A percentile compares a stretch with the other conserved stretches of the same genome.
phyloP scores from a whole-genome alignment of 495 filamentous ascomycete species.

The Mycothermus thermophilus region DNA sequence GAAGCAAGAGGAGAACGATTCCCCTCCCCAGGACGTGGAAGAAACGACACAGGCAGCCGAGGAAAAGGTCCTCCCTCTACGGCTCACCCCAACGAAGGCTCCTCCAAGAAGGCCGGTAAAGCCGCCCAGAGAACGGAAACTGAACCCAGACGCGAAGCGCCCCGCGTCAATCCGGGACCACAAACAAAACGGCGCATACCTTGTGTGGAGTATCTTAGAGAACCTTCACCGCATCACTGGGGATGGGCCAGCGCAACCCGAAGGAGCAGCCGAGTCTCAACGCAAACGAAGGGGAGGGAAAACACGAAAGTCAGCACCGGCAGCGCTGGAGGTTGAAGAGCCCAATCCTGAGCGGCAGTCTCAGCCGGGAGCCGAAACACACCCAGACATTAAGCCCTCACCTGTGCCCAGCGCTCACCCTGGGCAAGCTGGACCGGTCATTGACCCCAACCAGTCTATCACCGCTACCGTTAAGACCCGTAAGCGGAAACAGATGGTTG shows the following conservation, averaged over 20 bases:
- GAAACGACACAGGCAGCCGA: no score
- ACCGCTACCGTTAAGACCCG: conserved; percentile 26
- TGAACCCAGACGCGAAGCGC: conserved; percentile 21
- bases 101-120: neutral
- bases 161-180: conserved; percentile 23
- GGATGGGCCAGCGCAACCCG: neutral
- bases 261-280: no score
- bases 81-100: no score
- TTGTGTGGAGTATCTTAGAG: conserved; percentile 18
- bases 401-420: no score
- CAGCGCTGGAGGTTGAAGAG: conserved; percentile 3
- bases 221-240: conserved; percentile 15
- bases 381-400: no score
- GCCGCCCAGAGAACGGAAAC: conserved; percentile 7
- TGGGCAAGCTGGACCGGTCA: no score
- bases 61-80: no score
- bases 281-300: conserved; percentile 16
- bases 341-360: neutral
- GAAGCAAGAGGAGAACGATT: no score
- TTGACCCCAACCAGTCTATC: conserved; percentile 18
- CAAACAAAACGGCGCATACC: conserved; percentile 23
- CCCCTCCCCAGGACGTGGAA: no score
- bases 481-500: conserved; percentile 22
- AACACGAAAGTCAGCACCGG: conserved; percentile 16
- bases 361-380: no score